Percentiles rank a stretch among this genome's conserved stretches.
These are phyloP conservation scores for Hordeum marinum DNA, from an alignment of 176 grass and related monocot genomes.

Conservation along the genomic window DNA sequence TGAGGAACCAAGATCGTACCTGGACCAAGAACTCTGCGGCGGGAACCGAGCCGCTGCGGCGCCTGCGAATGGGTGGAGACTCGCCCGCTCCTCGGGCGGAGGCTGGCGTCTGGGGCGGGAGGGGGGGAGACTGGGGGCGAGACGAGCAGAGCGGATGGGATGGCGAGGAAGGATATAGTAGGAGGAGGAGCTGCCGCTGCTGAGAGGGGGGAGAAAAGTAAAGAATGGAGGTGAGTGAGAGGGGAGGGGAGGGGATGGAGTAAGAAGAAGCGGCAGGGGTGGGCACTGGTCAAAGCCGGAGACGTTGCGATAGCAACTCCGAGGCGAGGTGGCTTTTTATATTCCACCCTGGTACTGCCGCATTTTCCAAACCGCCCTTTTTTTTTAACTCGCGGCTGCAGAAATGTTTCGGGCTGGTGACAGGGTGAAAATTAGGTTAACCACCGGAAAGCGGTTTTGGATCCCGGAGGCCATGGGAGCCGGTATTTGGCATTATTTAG, in stretches of 20 bases:
- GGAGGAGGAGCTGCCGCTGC: background rate
- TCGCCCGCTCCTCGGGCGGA: background rate
- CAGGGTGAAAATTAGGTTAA: background rate
- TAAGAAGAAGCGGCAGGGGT: constrained; percentile 2
- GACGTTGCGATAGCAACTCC: constrained; percentile 53
- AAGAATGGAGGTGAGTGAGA: constrained; percentile 16
- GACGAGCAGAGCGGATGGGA: constrained; percentile 23
- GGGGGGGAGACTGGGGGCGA: background rate
- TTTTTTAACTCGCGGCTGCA: background rate
- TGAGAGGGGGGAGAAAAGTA: background rate
- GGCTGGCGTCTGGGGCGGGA: constrained; percentile 5
- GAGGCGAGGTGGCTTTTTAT: constrained; percentile 33
- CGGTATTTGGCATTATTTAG: background rate
- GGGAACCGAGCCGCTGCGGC: background rate
- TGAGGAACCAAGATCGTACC: constrained; percentile 10
- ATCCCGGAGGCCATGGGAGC: background rate
- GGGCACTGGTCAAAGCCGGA: constrained; percentile 70
- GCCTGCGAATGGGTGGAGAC: background rate
- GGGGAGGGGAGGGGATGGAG: background rate
- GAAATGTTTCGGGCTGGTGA: no score
- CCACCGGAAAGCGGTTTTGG: background rate
- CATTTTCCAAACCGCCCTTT: background rate
- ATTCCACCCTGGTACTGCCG: background rate
- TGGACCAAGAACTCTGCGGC: constrained; percentile 1
- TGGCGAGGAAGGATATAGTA: constrained; percentile 24